Percentiles rank a stretch among this genome's conserved stretches.
phyloP scores from a whole-genome alignment of 1,284 basidiomycete genomes.

The Cutaneotrichosporon sp. region DNA sequence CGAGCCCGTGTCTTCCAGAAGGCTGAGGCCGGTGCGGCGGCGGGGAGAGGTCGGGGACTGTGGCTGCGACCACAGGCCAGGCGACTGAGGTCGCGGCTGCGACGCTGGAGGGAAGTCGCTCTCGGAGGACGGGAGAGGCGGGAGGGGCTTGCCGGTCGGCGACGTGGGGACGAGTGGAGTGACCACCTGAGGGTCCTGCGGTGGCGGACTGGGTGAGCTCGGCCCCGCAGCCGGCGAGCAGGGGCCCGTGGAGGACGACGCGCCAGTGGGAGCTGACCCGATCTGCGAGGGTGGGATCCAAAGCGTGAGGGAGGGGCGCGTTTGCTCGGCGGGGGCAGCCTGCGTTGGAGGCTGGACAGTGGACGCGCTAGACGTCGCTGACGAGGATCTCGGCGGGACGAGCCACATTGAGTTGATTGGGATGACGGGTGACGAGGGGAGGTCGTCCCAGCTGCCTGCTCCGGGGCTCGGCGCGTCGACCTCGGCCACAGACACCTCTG shows the following conservation, averaged over 20 bases:
- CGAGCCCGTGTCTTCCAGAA: not conserved
- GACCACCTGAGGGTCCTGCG: not conserved
- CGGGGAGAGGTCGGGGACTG: too few species aligned
- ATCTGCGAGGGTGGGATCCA: not conserved
- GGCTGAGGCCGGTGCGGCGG: too few species aligned
- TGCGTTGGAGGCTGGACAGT: not conserved
- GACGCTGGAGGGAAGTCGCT: not conserved
- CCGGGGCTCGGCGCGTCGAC: not conserved
- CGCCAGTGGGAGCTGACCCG: not conserved
- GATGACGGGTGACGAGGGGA: not conserved
- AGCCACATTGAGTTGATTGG: not conserved
- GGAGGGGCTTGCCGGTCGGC: not conserved
- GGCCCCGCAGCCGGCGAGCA: not conserved
- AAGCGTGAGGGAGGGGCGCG: not conserved
- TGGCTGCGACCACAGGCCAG: too few species aligned
- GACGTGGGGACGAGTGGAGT: not conserved
- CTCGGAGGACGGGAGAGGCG: not conserved
- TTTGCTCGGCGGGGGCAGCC: not conserved
- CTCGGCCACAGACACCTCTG: too few species aligned
- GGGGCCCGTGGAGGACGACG: not conserved
- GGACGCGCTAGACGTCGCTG: not conserved
- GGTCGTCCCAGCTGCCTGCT: not conserved
- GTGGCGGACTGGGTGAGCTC: not conserved
- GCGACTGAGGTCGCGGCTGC: not conserved
- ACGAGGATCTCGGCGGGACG: not conserved